Conservation (phyloP, 2,329 filamentous ascomycete genomes). For the Penicillium fuscoglaucum region DNA sequence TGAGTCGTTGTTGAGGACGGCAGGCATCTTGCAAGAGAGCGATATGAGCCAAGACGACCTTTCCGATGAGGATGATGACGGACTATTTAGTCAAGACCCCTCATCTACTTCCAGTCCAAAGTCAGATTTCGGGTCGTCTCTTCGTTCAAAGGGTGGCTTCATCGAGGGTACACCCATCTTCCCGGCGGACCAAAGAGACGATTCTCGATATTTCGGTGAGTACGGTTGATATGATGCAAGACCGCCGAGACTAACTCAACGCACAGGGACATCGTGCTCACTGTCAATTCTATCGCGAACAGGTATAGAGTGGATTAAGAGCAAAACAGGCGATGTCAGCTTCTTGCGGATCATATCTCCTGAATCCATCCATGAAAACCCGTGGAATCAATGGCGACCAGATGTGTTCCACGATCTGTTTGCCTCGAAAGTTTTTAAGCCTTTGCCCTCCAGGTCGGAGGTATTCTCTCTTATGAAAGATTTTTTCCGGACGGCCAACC, state of each 20-base stretch:
- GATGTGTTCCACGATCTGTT: conserved; percentile 93
- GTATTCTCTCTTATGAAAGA: conserved; percentile 82
- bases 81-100: conserved; percentile 12
- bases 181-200: conserved; percentile 82
- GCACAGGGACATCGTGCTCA: conserved; percentile 78
- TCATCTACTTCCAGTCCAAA: conserved; percentile 8
- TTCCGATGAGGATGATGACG: conserved; percentile 18
- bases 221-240: not conserved
- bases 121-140: conserved; percentile 7
- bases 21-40: conserved; percentile 78
- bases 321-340: conserved; percentile 87
- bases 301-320: conserved; percentile 94
- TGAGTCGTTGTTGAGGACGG: conserved; percentile 81
- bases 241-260: not conserved
- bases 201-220: conserved; percentile 75
- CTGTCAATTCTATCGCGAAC: conserved; percentile 97
- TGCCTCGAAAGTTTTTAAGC: conserved; percentile 74
- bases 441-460: conserved; percentile 78
- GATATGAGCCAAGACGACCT: conserved; percentile 57
- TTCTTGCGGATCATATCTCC: conserved; percentile 86
- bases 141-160: conserved; percentile 40
- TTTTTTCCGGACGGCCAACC: conserved; percentile 96
- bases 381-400: conserved; percentile 94
- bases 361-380: conserved; percentile 78
- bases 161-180: conserved; percentile 71